A percentile compares a stretch with the other conserved stretches of the same genome.
Evolutionary conservation across 176 grass and related monocot genomes (phyloP).

Genomic region (Cenchrus americanus): DNA sequence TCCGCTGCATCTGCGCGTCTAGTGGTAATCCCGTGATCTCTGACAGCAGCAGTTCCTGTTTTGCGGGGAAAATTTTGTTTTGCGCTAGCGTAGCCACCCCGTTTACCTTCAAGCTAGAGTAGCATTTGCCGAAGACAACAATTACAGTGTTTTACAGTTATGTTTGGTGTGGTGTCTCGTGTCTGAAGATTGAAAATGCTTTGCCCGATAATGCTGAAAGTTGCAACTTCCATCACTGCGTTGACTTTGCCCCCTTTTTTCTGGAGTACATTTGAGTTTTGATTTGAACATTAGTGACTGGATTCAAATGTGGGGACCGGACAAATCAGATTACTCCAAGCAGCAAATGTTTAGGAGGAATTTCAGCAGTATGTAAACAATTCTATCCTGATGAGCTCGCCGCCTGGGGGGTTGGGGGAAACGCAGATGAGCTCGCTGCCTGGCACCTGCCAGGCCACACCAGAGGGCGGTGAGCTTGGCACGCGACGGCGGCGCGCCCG

Average conservation of each 20-base stretch:
- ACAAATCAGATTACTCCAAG: background rate
- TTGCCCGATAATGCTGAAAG: background rate
- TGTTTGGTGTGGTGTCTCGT: background rate
- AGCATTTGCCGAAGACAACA: background rate
- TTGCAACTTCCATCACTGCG: background rate
- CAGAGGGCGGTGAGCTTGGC: too few species aligned
- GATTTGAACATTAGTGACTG: conserved; percentile 1
- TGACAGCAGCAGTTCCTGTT: too few species aligned
- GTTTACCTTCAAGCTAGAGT: too few species aligned
- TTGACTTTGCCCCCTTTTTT: conserved; percentile 13
- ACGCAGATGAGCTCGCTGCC: too few species aligned
- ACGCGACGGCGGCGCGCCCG: too few species aligned
- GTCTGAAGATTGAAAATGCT: background rate
- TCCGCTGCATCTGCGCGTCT: too few species aligned
- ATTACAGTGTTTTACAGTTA: background rate
- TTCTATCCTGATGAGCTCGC: too few species aligned
- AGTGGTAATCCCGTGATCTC: too few species aligned
- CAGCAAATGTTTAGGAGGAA: background rate
- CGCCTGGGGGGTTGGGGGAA: too few species aligned
- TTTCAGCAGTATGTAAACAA: background rate
- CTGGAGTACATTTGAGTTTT: conserved; percentile 5
- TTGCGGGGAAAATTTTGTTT: too few species aligned
- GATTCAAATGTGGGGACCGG: background rate
- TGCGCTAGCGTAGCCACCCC: too few species aligned
- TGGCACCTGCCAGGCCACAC: too few species aligned